phyloP scores from a whole-genome alignment of 305 asterid genomes.

The Solanum hybrid region DNA sequence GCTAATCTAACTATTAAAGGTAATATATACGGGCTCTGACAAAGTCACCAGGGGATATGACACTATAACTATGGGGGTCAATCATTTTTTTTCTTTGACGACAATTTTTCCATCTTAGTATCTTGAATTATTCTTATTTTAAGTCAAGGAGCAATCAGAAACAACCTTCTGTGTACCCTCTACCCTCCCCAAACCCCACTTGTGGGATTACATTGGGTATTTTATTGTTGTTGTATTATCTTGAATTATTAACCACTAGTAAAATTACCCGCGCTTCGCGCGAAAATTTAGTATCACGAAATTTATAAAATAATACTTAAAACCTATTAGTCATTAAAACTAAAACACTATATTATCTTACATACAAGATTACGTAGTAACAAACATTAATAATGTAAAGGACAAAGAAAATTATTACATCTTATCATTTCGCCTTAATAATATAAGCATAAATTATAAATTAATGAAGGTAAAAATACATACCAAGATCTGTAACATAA shows the following conservation, averaged over 20 bases:
- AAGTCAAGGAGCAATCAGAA: neutral
- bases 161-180: neutral
- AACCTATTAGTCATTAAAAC: too few species aligned
- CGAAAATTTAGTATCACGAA: too few species aligned
- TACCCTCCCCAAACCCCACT: neutral
- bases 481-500: too few species aligned
- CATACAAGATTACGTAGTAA: too few species aligned
- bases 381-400: too few species aligned
- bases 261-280: too few species aligned
- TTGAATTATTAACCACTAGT: neutral
- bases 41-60: neutral
- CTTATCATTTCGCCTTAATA: too few species aligned
- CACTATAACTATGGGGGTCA: neutral
- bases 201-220: neutral
- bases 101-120: neutral
- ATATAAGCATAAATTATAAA: too few species aligned
- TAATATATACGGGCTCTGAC: neutral
- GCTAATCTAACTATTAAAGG: neutral
- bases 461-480: too few species aligned
- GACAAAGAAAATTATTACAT: too few species aligned
- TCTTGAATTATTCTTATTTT: neutral
- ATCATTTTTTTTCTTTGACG: neutral
- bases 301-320: too few species aligned
- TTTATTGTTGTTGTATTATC: neutral
- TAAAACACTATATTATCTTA: too few species aligned